Evolutionary conservation across 306 rosid genomes (phyloP).

Genomic region (Inga leiocalycina): DNA sequence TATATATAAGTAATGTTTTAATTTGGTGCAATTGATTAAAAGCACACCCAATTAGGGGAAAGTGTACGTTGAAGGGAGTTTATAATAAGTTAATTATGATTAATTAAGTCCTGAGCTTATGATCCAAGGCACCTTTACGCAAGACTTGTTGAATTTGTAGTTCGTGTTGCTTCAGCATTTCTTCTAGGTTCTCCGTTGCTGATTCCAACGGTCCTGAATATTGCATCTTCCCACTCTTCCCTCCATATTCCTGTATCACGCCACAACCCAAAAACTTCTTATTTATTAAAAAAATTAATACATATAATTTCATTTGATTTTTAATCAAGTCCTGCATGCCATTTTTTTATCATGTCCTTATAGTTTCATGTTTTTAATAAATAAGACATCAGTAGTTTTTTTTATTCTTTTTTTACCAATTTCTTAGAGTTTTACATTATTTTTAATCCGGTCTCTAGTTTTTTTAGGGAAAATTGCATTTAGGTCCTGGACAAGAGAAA

Average conservation of each 20-base stretch:
- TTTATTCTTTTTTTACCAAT: too few species aligned
- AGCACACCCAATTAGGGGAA: background rate
- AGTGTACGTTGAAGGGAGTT: background rate
- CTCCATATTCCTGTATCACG: conserved; percentile 40
- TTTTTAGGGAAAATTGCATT: too few species aligned
- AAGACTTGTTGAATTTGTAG: conserved; percentile 72
- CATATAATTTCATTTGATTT: too few species aligned
- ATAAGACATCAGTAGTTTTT: too few species aligned
- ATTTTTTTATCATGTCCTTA: too few species aligned
- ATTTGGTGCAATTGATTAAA: background rate
- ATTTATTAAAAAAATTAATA: too few species aligned
- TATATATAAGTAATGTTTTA: too few species aligned
- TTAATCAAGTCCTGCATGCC: too few species aligned
- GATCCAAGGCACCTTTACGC: conserved; percentile 69
- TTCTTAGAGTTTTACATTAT: too few species aligned
- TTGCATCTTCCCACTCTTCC: conserved; percentile 53
- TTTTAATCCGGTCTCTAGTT: too few species aligned
- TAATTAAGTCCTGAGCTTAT: conserved; percentile 35
- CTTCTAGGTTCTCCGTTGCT: conserved; percentile 65
- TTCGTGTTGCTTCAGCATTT: conserved; percentile 82
- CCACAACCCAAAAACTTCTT: background rate
- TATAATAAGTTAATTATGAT: background rate
- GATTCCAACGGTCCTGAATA: conserved; percentile 77
- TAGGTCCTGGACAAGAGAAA: too few species aligned
- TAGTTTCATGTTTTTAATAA: too few species aligned